Evolutionary conservation across 345 rosid genomes (phyloP), one percentile per base, ranked within the genome.

Genomic region (Aquilaria sinensis): DNA sequence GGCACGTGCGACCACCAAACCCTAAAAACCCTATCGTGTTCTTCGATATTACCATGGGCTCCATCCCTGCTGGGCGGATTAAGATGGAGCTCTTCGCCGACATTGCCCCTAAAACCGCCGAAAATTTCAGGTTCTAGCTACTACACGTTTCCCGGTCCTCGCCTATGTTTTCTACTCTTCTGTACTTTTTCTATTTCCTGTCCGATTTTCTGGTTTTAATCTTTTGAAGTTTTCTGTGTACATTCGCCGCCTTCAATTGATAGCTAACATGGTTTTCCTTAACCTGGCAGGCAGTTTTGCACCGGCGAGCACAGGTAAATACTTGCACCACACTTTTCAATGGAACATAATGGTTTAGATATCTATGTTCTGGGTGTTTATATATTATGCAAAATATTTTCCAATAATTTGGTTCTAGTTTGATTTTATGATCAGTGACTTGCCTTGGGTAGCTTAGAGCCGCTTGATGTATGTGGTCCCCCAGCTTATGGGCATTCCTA

Each of bases 61-160:
- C 86, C 62, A 91, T 94, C 64, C 87, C 93, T 10, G 96, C 96
- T 16, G 99, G 96, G 47, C 90, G 97, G 33, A 80, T 88, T 78
- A 90, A 90, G 83, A 94, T 90, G 99, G 99, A 94, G 78, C 96
- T 94, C 71, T 94, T 94, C 75, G 91, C 99, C 37, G 99, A 94
- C 63, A 77, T 90, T 56, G 82, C 81, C 47, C 97, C 97, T 64
- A 90, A 80, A 77, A 85, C 97, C 31, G 96, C 97, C 55, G 97
- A 90, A 58, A 94, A 94, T 71, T 94, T 94, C 88, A 83, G 97
- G 93, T 90, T 23, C 56, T 34, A 23, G 23, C 23, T 23, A 0
- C 46, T 16, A n/a, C 48, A 37, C 2, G 43, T 37, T 37, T 37
- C 7, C 43, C 23, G 23, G 23, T 23, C 23, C 43, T 37, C 43